Evolutionary conservation across 108 stramenopile genomes (phyloP).

Genomic region (Cyclotella atomus): DNA sequence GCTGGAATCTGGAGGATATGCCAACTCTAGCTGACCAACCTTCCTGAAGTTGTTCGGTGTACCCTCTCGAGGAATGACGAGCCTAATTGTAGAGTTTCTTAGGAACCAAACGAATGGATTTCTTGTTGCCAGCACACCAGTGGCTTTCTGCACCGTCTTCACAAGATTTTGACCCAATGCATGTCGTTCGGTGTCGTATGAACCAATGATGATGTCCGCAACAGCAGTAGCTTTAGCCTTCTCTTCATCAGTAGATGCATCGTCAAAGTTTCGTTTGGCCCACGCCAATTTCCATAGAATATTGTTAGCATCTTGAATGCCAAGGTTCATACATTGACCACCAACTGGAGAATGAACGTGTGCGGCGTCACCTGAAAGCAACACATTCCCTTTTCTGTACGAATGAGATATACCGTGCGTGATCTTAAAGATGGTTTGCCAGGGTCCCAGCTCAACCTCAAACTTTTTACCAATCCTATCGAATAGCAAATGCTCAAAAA

Average conservation of each 20-base stretch:
- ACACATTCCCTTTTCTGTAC: slow-evolving; percentile 9
- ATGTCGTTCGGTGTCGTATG: slow-evolving; percentile 7
- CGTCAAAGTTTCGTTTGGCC: slow-evolving; percentile 1
- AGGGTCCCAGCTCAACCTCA: neutral
- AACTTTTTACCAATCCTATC: slow-evolving; percentile 1
- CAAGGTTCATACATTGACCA: slow-evolving; percentile 19
- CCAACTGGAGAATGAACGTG: slow-evolving; percentile 19
- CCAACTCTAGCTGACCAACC: slow-evolving; percentile 6
- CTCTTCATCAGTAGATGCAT: neutral
- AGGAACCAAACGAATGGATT: neutral
- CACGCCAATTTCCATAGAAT: slow-evolving; percentile 15
- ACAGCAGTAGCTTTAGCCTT: neutral
- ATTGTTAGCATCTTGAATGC: slow-evolving; percentile 1
- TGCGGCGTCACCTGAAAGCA: slow-evolving; percentile 5
- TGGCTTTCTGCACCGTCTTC: neutral
- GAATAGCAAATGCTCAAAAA: neutral
- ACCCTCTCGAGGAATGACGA: neutral
- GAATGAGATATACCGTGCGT: slow-evolving; percentile 1
- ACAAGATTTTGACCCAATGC: neutral
- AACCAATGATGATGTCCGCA: neutral
- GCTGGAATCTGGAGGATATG: slow-evolving; percentile 5
- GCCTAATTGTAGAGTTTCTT: neutral
- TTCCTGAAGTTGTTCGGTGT: neutral
- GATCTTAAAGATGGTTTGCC: slow-evolving; percentile 16
- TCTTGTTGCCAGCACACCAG: neutral